A percentile compares a stretch with the other conserved stretches of the same genome.
These are phyloP conservation scores for Vinca minor DNA, from an alignment of 257 asterid species.

Conservation along the genomic window DNA sequence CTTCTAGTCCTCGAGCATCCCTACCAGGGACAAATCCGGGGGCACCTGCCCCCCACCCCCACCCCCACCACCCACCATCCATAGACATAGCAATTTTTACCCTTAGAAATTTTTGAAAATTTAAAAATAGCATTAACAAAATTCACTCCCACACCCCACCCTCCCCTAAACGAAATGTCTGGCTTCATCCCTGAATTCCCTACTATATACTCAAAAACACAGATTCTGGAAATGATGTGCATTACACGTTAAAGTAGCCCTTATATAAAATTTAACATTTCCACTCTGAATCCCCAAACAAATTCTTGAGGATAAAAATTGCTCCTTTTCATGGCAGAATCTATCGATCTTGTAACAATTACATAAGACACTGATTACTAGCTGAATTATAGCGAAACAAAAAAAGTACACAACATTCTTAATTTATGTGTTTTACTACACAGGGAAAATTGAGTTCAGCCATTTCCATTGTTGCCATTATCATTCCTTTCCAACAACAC, in stretches of 20 bases:
- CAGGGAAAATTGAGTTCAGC: neutral
- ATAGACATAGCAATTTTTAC: no score
- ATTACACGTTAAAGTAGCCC: neutral
- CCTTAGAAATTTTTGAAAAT: no score
- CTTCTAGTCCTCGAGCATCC: neutral
- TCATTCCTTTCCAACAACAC: neutral
- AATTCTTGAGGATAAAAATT: neutral
- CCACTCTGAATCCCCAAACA: no score
- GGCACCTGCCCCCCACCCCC: no score
- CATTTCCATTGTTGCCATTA: neutral
- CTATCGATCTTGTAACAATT: neutral
- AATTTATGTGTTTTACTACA: neutral
- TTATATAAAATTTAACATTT: neutral
- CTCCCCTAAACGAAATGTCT: no score
- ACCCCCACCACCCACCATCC: no score
- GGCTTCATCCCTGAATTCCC: no score
- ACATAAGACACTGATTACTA: neutral
- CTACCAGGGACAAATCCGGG: no score
- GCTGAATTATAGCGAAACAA: neutral
- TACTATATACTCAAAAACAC: no score
- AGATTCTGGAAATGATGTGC: no score
- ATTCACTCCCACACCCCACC: no score
- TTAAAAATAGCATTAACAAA: no score
- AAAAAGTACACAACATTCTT: neutral
- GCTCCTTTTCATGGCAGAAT: neutral